Evolutionary conservation across 148 eudicot species (phyloP).

Genomic region (Chenopodium quinoa): DNA sequence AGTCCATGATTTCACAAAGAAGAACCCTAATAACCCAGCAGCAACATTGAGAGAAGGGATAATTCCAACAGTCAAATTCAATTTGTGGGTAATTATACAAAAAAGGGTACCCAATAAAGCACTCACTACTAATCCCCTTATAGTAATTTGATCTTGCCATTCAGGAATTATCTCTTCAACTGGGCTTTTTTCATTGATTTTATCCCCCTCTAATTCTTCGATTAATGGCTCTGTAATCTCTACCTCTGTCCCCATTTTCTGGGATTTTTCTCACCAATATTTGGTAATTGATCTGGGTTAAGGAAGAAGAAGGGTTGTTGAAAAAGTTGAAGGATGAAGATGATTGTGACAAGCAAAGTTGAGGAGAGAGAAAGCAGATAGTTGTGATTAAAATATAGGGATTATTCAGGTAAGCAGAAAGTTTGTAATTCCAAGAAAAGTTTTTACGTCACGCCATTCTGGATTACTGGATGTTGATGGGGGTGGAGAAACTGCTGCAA

Average conservation of each 20-base stretch:
- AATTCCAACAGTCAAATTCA: slow-evolving; percentile 83
- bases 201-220: slow-evolving; percentile 13
- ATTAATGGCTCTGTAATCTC: slow-evolving; percentile 61
- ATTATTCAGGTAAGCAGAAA: too few species aligned
- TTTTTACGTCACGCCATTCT: slow-evolving; percentile 6
- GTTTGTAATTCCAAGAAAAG: not conserved
- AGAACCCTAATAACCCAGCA: slow-evolving; percentile 85
- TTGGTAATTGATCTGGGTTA: not conserved
- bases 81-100: slow-evolving; percentile 81
- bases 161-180: slow-evolving; percentile 44
- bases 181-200: not conserved
- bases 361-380: too few species aligned
- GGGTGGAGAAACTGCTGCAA: too few species aligned
- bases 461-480: not conserved
- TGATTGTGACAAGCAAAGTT: not conserved
- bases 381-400: too few species aligned
- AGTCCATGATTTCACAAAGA: slow-evolving; percentile 84
- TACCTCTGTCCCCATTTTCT: slow-evolving; percentile 45
- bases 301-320: not conserved
- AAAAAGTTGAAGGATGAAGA: not conserved
- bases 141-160: slow-evolving; percentile 84
- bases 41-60: slow-evolving; percentile 91
- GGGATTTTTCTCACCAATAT: not conserved
- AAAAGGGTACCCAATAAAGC: slow-evolving; percentile 67
- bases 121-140: slow-evolving; percentile 69